These are phyloP conservation scores for Gynandropsis gynandra DNA, from an alignment of 345 rosid genomes.

Conservation along the genomic window DNA sequence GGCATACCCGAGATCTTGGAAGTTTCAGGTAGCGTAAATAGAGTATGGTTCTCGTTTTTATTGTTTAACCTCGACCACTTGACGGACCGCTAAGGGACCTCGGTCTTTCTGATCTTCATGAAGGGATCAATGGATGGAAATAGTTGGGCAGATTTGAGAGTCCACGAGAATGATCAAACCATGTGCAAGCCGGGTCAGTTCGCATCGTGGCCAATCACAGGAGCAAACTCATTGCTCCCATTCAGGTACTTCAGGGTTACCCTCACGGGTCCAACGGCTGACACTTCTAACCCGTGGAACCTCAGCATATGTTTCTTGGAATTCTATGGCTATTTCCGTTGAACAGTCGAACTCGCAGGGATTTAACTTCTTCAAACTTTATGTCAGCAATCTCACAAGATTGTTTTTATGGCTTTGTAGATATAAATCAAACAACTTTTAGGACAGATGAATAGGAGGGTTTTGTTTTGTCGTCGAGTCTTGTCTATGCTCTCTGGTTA, in stretches of 20 bases:
- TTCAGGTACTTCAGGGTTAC: constrained; percentile 70
- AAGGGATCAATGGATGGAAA: constrained; percentile 81
- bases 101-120: constrained; percentile 12
- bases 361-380: too few relatives aligned
- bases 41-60: background rate
- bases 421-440: too few relatives aligned
- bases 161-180: constrained; percentile 72
- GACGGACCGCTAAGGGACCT: constrained; percentile 2
- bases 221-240: constrained; percentile 66
- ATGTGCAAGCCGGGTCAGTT: constrained; percentile 77
- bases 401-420: too few relatives aligned
- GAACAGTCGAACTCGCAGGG: too few relatives aligned
- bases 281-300: constrained; percentile 64
- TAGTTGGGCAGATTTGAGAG: constrained; percentile 63
- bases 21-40: constrained; percentile 95
- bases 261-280: constrained; percentile 63
- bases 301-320: constrained; percentile 86
- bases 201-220: constrained; percentile 72
- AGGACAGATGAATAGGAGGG: too few relatives aligned
- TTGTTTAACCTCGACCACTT: background rate
- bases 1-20: constrained; percentile 74
- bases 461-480: too few relatives aligned
- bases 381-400: too few relatives aligned
- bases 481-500: too few relatives aligned
- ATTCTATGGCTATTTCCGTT: constrained; percentile 76